phyloP scores from a whole-genome alignment of 2,329 filamentous ascomycete species.

The Aspergillus sp. region DNA sequence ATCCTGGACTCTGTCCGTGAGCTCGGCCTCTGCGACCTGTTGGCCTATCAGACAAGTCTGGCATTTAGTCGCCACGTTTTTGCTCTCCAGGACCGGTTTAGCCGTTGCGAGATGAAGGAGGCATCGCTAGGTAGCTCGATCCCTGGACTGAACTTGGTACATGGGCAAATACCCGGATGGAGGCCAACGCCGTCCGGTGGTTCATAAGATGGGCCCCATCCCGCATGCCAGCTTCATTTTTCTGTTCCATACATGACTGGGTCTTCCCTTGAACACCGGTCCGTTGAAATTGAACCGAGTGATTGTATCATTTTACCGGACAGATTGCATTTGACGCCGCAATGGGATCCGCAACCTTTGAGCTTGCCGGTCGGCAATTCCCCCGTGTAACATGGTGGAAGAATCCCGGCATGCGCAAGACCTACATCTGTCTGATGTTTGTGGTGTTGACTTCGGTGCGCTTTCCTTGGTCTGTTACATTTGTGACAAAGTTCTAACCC shows the following conservation, averaged over 20 bases:
- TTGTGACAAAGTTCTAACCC: not conserved
- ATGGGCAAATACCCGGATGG: conserved; percentile 9
- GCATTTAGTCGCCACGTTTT: not conserved
- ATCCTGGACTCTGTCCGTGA: not conserved
- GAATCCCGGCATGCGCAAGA: conserved; percentile 21
- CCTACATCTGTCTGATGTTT: conserved; percentile 23
- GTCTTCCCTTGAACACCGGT: not conserved
- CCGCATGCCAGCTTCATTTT: not conserved
- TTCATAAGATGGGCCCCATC: conserved; percentile 1
- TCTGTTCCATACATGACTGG: not conserved
- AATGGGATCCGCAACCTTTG: conserved; percentile 11
- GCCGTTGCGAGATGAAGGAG: not conserved
- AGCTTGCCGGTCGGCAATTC: conserved; percentile 22
- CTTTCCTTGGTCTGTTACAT: not conserved
- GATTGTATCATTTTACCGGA: not conserved
- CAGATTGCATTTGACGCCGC: not conserved
- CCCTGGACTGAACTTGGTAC: not conserved
- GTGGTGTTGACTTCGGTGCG: conserved; percentile 23
- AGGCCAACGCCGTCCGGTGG: not conserved
- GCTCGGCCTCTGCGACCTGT: not conserved
- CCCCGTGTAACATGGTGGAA: conserved; percentile 26
- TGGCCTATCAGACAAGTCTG: not conserved
- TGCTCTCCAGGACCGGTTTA: not conserved
- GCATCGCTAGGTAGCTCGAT: not conserved
- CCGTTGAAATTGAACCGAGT: not conserved